phyloP scores from a whole-genome alignment of 805 yeast species.

The Candida sanyiensis region DNA sequence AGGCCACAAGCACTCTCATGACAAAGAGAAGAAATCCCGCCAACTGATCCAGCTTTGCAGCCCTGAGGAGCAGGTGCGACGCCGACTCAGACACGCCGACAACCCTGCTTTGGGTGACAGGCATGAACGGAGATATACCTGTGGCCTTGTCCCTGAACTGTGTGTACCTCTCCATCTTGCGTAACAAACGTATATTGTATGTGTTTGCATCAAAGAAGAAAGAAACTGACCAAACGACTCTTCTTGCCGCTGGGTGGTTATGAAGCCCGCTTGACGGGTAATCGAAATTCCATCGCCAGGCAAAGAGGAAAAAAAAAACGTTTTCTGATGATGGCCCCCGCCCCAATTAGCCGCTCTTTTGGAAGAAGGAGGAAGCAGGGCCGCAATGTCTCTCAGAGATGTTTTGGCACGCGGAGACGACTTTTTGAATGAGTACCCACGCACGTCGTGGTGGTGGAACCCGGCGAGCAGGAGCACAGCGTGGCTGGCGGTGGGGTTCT shows the following conservation, averaged over 20 bases:
- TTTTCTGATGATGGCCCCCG: no score
- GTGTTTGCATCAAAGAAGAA: no score
- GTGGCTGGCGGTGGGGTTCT: constrained; percentile 52
- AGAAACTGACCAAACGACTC: not conserved
- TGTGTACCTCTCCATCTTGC: constrained; percentile 87
- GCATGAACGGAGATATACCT: constrained; percentile 88
- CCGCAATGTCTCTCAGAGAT: constrained; percentile 61
- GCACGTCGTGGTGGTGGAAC: constrained; percentile 57
- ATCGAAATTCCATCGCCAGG: no score
- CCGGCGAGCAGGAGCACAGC: constrained; percentile 64
- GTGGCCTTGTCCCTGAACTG: constrained; percentile 86
- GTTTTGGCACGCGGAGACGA: constrained; percentile 72
- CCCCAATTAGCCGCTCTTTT: no score
- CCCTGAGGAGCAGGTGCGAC: constrained; percentile 3
- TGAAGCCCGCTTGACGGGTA: not conserved
- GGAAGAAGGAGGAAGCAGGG: no score
- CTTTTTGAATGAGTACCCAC: constrained; percentile 57
- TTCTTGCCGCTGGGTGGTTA: not conserved
- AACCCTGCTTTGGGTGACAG: constrained; percentile 33
- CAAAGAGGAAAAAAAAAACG: no score
- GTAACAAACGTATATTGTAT: no score
- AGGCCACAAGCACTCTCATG: constrained; percentile 12
- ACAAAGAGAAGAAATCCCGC: constrained; percentile 21
- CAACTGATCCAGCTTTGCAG: constrained; percentile 4
- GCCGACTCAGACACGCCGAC: constrained; percentile 12